Evolutionary conservation across 1,284 basidiomycete species (phyloP).

Genomic region (Leccinum subfulvum): DNA sequence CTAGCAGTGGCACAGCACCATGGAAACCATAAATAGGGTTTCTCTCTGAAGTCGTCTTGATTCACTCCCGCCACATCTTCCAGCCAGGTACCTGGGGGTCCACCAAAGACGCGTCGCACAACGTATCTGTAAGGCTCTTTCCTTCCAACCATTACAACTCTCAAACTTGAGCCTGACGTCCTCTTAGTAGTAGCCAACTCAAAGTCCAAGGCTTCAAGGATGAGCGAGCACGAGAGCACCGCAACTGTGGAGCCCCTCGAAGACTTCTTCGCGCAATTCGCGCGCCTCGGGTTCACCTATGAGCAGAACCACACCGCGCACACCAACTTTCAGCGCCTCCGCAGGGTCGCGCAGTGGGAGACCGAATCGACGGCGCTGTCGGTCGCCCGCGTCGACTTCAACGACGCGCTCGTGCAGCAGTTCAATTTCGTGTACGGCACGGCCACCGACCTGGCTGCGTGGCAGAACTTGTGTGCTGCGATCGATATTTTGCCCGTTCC

Average conservation of each 20-base stretch:
- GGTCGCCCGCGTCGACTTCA: conserved; percentile 2
- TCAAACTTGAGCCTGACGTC: not conserved
- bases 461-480: conserved; percentile 16
- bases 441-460: conserved; percentile 5
- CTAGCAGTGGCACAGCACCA: not conserved
- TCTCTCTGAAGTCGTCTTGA: no score
- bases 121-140: not conserved
- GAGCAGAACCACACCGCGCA: conserved; percentile 4
- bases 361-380: not conserved
- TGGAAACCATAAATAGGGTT: conserved; percentile 7
- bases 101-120: not conserved
- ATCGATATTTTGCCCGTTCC: conserved; percentile 15
- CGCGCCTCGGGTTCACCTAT: conserved; percentile 13
- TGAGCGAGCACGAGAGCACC: conserved; percentile 2
- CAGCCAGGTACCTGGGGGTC: not conserved
- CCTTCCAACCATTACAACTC: no score
- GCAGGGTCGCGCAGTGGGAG: not conserved
- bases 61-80: not conserved
- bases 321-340: conserved; percentile 14
- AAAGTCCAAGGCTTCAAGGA: not conserved
- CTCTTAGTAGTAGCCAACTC: not conserved
- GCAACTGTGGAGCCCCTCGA: conserved; percentile 16
- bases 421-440: conserved; percentile 14
- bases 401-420: conserved; percentile 13
- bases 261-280: conserved; percentile 16